A percentile compares a stretch with the other conserved stretches of the same genome.
Evolutionary conservation across 2,329 filamentous ascomycete genomes (phyloP).

Genomic region (Fusarium solani-melongenae): DNA sequence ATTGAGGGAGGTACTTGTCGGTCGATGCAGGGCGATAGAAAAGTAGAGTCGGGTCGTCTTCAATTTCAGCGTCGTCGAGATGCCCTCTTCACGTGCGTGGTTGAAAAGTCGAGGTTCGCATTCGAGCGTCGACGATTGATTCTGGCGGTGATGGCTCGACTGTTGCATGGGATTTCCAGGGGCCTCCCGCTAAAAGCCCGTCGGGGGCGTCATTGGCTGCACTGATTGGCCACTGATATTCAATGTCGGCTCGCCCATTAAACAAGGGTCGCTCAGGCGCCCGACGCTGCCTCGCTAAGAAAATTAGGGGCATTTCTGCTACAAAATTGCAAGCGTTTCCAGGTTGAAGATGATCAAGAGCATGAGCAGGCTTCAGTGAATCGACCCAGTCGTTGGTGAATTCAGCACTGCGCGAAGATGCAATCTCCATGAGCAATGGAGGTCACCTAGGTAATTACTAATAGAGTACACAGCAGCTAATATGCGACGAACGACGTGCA

Average conservation of each 20-base stretch:
- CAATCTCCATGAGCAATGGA: no score
- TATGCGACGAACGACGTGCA: not conserved
- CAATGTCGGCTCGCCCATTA: not conserved
- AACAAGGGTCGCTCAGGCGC: conserved; percentile 12
- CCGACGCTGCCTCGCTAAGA: not conserved
- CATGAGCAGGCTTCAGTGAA: no score
- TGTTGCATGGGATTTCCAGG: conserved; percentile 12
- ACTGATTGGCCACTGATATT: not conserved
- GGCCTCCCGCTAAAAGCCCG: conserved; percentile 22
- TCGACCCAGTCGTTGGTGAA: not conserved
- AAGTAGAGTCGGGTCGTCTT: not conserved
- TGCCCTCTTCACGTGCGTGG: not conserved
- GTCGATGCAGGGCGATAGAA: not conserved
- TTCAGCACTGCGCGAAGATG: not conserved
- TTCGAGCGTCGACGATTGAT: not conserved
- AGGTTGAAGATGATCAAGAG: not conserved
- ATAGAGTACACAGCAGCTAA: not conserved
- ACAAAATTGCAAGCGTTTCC: not conserved
- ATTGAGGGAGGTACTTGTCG: not conserved
- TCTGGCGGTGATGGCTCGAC: conserved; percentile 14
- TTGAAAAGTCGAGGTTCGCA: not conserved
- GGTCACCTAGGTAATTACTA: no score
- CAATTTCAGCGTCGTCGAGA: not conserved
- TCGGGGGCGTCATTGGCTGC: conserved; percentile 17
- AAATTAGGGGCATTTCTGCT: not conserved